Conservation (phyloP, 2,329 filamentous ascomycete genomes). For the Mariannaea sp. region DNA sequence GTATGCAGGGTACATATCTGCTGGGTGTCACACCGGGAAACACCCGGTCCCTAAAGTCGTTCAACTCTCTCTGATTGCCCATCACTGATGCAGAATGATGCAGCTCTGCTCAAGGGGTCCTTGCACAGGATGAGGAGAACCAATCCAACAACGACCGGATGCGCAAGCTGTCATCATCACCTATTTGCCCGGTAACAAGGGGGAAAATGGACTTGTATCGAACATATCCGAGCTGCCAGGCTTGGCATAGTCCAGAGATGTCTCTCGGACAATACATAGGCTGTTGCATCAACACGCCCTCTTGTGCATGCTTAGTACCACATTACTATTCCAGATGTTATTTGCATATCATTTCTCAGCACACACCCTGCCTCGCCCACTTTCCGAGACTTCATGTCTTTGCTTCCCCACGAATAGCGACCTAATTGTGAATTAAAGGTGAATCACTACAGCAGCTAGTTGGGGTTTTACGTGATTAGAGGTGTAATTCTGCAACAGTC, state of each 20-base stretch:
- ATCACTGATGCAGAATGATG: constrained; percentile 22
- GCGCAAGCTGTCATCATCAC: constrained; percentile 18
- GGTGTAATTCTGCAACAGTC: neutral
- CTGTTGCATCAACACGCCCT: constrained; percentile 14
- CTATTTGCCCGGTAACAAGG: constrained; percentile 6
- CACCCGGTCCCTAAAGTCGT: constrained; percentile 15
- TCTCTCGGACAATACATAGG: constrained; percentile 20
- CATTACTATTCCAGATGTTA: constrained; percentile 18
- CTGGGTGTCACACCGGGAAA: constrained; percentile 24
- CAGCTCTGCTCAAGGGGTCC: constrained; percentile 17
- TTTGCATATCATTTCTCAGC: constrained; percentile 26
- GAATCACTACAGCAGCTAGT: constrained; percentile 27
- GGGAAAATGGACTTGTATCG: constrained; percentile 19
- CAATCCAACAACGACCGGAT: constrained; percentile 16
- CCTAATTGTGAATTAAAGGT: too few relatives aligned
- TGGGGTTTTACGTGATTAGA: constrained; percentile 6
- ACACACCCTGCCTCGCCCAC: constrained; percentile 19
- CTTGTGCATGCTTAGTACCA: constrained; percentile 24
- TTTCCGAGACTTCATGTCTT: constrained; percentile 24
- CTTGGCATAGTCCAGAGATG: constrained; percentile 26
- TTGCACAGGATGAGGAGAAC: constrained; percentile 10
- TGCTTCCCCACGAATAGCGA: constrained; percentile 1
- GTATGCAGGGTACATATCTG: constrained; percentile 13
- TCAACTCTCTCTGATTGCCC: constrained; percentile 13
- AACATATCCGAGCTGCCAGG: constrained; percentile 18